These are phyloP conservation scores for Phytomonas serpens DNA, from an alignment of 208 protist genomes.

Conservation along the genomic window DNA sequence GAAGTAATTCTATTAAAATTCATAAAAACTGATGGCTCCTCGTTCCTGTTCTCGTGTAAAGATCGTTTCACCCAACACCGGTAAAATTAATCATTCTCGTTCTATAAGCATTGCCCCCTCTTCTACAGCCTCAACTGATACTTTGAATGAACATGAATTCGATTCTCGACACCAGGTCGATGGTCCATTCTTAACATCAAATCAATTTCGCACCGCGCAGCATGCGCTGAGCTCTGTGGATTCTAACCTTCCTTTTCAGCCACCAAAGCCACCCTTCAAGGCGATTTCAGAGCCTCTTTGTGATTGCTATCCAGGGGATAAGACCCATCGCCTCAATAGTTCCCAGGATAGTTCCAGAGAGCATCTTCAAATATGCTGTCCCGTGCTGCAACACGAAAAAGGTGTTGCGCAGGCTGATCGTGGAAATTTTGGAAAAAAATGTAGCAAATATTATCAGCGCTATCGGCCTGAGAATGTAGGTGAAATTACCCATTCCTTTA, in stretches of 20 bases:
- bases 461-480: not conserved
- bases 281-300: not conserved
- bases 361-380: not conserved
- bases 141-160: not conserved
- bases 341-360: not conserved
- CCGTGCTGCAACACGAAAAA: not conserved
- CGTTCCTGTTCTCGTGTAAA: constrained; percentile 25
- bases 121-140: not conserved
- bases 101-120: constrained; percentile 27
- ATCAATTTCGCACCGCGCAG: not conserved
- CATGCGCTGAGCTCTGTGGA: not conserved
- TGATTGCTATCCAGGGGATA: not conserved
- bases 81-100: constrained; percentile 24
- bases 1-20: constrained; percentile 2
- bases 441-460: not conserved
- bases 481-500: not conserved
- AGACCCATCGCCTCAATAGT: constrained; percentile 1
- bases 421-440: not conserved
- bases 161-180: not conserved
- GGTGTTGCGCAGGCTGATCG: not conserved
- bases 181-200: not conserved
- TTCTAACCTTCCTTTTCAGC: not conserved
- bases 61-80: constrained; percentile 45
- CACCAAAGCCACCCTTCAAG: not conserved
- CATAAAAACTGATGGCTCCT: constrained; percentile 18